Conservation (phyloP, 1,284 basidiomycete species). For the Athelia sp. region DNA sequence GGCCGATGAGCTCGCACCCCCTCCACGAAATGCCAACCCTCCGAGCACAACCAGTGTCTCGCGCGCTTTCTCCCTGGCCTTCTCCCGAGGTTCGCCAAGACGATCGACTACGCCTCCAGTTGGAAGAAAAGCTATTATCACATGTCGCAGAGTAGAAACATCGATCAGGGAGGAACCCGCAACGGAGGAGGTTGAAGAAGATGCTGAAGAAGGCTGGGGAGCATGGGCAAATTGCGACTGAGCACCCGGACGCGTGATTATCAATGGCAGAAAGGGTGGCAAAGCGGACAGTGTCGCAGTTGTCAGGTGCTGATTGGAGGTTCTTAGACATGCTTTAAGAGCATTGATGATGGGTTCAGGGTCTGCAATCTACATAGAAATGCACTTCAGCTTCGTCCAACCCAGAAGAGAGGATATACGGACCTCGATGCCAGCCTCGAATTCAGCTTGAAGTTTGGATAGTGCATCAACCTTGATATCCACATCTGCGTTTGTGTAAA, state of each 20-base stretch:
- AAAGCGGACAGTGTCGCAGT: conserved; percentile 65
- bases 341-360: conserved; percentile 60
- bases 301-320: conserved; percentile 78
- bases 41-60: conserved; percentile 70
- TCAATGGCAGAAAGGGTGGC: conserved; percentile 56
- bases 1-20: conserved; percentile 34
- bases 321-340: conserved; percentile 73
- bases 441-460: conserved; percentile 66
- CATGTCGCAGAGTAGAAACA: conserved; percentile 54
- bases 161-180: conserved; percentile 42
- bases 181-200: conserved; percentile 46
- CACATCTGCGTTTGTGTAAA: conserved; percentile 44
- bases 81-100: conserved; percentile 75
- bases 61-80: conserved; percentile 68
- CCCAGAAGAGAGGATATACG: conserved; percentile 14
- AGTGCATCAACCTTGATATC: conserved; percentile 77
- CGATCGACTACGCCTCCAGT: conserved; percentile 76
- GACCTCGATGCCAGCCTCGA: conserved; percentile 67
- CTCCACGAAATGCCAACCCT: conserved; percentile 62
- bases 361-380: conserved; percentile 60
- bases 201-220: conserved; percentile 38
- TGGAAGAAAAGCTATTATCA: conserved; percentile 64
- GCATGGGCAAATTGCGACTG: conserved; percentile 27
- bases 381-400: conserved; percentile 1
- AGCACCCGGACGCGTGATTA: conserved; percentile 38